Evolutionary conservation across 2,329 filamentous ascomycete species (phyloP).

Genomic region (Gremmenia infestans): DNA sequence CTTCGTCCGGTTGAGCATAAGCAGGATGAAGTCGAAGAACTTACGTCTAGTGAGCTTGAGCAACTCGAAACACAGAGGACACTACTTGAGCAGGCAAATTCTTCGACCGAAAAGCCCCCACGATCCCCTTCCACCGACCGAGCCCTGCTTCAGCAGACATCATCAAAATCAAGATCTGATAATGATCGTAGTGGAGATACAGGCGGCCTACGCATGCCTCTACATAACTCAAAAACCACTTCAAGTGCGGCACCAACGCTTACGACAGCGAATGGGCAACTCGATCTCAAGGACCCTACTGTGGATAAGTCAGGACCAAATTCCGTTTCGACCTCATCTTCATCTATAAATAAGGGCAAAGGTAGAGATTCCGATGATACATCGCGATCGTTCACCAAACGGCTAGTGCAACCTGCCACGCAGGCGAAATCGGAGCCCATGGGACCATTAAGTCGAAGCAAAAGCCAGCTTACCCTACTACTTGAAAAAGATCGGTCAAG

Average conservation of each 20-base stretch:
- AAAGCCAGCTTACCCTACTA: conserved; percentile 54
- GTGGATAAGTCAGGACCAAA: too few species aligned
- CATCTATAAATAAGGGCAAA: conserved; percentile 22
- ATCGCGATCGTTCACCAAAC: conserved; percentile 21
- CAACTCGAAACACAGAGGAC: conserved; percentile 19
- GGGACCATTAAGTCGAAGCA: conserved; percentile 49
- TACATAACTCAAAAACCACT: conserved; percentile 20
- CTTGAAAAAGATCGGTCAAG: conserved; percentile 48
- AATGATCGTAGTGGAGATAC: conserved; percentile 4
- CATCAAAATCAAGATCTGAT: conserved; percentile 7
- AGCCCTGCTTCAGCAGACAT: conserved; percentile 5
- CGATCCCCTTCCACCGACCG: neutral
- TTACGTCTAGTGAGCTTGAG: neutral
- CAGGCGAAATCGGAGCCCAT: conserved; percentile 13
- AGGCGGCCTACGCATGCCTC: conserved; percentile 11
- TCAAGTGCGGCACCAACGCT: conserved; percentile 26
- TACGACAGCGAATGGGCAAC: conserved; percentile 21
- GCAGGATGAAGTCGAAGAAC: neutral
- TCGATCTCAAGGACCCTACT: conserved; percentile 14
- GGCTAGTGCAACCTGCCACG: conserved; percentile 17
- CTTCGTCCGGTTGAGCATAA: neutral
- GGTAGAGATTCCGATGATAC: conserved; percentile 16
- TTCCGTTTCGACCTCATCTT: neutral
- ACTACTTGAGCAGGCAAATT: conserved; percentile 12
- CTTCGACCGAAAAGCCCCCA: neutral